Conservation (phyloP, 2,329 filamentous ascomycete species). For the Fusarium torulosum region DNA sequence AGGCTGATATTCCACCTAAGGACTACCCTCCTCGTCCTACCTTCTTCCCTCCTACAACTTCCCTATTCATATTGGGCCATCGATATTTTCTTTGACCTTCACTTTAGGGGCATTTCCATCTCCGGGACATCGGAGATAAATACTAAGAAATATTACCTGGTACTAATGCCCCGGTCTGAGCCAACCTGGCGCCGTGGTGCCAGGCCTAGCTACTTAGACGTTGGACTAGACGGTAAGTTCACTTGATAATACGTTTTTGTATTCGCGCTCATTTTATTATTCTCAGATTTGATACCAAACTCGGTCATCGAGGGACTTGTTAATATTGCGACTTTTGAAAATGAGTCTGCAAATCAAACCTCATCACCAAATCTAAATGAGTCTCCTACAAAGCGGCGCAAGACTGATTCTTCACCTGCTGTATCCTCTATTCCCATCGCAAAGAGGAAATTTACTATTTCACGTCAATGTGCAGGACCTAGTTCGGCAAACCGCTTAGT, state of each 20-base stretch:
- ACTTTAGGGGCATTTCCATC: background rate
- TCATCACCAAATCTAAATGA: constrained; percentile 25
- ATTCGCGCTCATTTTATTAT: background rate
- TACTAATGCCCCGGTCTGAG: constrained; percentile 33
- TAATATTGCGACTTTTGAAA: constrained; percentile 35
- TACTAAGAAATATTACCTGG: background rate
- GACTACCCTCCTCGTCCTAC: constrained; percentile 29
- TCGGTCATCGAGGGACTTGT: constrained; percentile 43
- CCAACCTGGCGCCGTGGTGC: background rate
- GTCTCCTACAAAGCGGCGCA: constrained; percentile 52
- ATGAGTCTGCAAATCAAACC: constrained; percentile 12
- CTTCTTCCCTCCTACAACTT: constrained; percentile 31
- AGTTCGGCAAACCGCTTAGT: constrained; percentile 15
- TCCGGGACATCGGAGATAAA: background rate
- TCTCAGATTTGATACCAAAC: constrained; percentile 46
- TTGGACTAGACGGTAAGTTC: constrained; percentile 48
- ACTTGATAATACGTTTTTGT: background rate
- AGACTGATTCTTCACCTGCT: constrained; percentile 32
- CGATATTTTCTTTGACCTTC: constrained; percentile 4
- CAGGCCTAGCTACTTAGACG: constrained; percentile 10
- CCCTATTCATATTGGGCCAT: constrained; percentile 10
- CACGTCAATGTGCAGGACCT: constrained; percentile 42
- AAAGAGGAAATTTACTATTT: constrained; percentile 45
- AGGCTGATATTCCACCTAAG: constrained; percentile 44
- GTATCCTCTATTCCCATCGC: constrained; percentile 46